phyloP scores from a whole-genome alignment of 169 alveolate species.

The Plasmodium gallinaceum region DNA sequence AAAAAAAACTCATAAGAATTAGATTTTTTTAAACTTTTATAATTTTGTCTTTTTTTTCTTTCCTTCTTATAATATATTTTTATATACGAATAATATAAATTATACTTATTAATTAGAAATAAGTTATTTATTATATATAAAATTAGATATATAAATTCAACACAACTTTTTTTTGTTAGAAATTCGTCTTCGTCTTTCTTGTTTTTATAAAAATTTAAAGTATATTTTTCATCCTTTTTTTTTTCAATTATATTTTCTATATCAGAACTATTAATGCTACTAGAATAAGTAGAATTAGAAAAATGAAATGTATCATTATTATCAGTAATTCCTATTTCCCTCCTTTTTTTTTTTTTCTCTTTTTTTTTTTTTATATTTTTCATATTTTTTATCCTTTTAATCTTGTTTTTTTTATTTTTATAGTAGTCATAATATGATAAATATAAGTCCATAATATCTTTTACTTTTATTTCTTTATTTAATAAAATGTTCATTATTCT shows the following conservation, averaged over 20 bases:
- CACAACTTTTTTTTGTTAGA: slow-evolving; percentile 38
- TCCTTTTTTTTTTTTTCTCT: not conserved
- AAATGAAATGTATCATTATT: not conserved
- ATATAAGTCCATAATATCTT: slow-evolving; percentile 40
- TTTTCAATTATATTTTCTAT: slow-evolving; percentile 26
- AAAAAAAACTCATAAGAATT: not conserved
- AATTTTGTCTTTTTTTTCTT: not conserved
- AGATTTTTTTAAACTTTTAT: not conserved
- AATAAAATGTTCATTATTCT: not conserved
- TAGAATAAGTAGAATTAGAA: slow-evolving; percentile 21
- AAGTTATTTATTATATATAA: slow-evolving; percentile 51
- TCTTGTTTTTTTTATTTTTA: slow-evolving; percentile 21
- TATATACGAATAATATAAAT: slow-evolving; percentile 34
- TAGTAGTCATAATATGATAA: slow-evolving; percentile 41
- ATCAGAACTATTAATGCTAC: slow-evolving; percentile 65
- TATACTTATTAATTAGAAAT: slow-evolving; percentile 52
- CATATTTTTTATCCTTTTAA: not conserved
- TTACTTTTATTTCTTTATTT: slow-evolving; percentile 20
- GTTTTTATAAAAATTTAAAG: slow-evolving; percentile 20
- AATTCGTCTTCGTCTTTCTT: slow-evolving; percentile 31
- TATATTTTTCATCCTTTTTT: not conserved
- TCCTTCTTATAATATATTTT: slow-evolving; percentile 15
- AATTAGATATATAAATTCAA: slow-evolving; percentile 37
- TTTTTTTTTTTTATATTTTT: not conserved
- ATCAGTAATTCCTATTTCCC: not conserved